phyloP scores from a whole-genome alignment of 2,329 filamentous ascomycete species.

The Colletotrichum musicola region DNA sequence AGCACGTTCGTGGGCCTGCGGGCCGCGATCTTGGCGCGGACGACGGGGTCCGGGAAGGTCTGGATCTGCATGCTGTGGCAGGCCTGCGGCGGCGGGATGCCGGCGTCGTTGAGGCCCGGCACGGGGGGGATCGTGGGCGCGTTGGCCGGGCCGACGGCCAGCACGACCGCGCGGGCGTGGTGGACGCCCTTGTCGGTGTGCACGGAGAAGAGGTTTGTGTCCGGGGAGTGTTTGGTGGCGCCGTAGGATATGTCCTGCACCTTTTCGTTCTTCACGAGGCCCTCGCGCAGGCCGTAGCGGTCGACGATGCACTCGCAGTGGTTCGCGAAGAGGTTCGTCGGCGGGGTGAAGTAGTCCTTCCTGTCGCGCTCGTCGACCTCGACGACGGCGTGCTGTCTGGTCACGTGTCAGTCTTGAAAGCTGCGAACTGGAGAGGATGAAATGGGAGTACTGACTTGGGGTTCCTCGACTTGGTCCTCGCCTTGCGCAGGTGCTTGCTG shows the following conservation, averaged over 20 bases:
- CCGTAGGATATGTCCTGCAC: constrained; percentile 73
- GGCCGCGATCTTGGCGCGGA: constrained; percentile 65
- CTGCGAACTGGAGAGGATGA: too few relatives aligned
- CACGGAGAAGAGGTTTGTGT: constrained; percentile 74
- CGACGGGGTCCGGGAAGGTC: constrained; percentile 65
- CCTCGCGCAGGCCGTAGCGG: constrained; percentile 69
- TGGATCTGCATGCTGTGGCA: constrained; percentile 76
- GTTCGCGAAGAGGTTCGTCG: constrained; percentile 70
- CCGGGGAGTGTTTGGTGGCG: constrained; percentile 58
- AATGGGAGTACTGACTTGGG: too few relatives aligned
- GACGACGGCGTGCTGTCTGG: constrained; percentile 58
- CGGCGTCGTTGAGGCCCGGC: constrained; percentile 46
- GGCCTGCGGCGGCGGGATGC: constrained; percentile 52
- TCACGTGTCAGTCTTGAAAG: constrained; percentile 40
- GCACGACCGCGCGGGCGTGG: constrained; percentile 73
- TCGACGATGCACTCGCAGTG: constrained; percentile 70
- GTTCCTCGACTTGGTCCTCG: constrained; percentile 43
- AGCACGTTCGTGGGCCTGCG: constrained; percentile 71
- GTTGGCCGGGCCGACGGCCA: constrained; percentile 79
- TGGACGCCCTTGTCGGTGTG: constrained; percentile 66
- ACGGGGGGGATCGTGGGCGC: constrained; percentile 62
- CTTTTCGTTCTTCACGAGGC: constrained; percentile 70
- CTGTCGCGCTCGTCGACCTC: constrained; percentile 75
- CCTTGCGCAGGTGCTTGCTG: constrained; percentile 80
- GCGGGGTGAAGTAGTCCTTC: constrained; percentile 78